phyloP scores from a whole-genome alignment of 306 rosid species.

The Malus domestica region DNA sequence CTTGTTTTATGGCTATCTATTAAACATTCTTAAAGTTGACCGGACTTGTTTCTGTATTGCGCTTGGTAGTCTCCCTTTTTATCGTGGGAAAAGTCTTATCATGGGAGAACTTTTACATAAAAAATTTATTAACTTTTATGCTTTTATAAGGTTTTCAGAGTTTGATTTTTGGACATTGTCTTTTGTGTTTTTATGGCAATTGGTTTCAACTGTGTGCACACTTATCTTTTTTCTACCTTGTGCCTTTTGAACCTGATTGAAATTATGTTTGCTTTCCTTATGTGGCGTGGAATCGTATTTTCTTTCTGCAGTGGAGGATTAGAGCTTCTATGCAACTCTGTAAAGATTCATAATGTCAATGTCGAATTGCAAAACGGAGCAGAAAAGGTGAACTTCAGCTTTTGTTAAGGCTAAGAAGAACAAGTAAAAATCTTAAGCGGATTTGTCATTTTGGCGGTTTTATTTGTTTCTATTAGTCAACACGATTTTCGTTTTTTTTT shows the following conservation, averaged over 20 bases:
- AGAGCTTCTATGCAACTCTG: constrained; percentile 87
- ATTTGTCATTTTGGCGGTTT: background rate
- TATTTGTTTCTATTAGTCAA: background rate
- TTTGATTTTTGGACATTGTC: background rate
- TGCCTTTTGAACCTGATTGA: constrained; percentile 2
- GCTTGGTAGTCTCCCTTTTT: background rate
- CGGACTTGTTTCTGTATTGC: background rate
- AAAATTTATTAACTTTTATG: background rate
- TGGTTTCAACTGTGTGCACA: background rate
- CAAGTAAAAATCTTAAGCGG: background rate
- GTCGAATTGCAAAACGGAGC: constrained; percentile 49
- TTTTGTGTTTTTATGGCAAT: background rate
- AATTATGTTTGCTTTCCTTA: background rate
- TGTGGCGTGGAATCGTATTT: background rate
- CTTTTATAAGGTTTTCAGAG: background rate
- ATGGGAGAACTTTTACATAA: background rate
- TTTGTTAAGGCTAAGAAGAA: background rate
- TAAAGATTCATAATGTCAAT: constrained; percentile 68
- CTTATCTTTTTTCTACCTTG: background rate
- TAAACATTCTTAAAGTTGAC: background rate
- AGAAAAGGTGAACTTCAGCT: constrained; percentile 39
- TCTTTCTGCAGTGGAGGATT: constrained; percentile 63
- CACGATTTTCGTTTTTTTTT: constrained; percentile 5
- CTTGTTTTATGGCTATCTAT: background rate
- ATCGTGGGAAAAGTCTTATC: background rate